Evolutionary conservation across 176 grass and related monocot genomes (phyloP).

Genomic region (Pharus latifolius): DNA sequence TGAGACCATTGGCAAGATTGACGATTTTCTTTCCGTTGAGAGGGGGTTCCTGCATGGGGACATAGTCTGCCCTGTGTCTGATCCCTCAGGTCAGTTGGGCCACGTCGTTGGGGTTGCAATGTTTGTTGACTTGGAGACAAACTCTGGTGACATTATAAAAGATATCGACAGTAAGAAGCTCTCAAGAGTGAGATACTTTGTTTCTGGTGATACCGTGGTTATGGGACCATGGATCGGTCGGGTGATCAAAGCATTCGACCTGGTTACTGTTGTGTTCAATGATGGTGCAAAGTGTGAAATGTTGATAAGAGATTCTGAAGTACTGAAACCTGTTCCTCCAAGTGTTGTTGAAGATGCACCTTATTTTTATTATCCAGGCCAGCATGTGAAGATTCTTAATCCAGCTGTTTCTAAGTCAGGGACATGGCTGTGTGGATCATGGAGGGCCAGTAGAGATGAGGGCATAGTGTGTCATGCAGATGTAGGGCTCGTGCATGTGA

Average conservation of each 20-base stretch:
- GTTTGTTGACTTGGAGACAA: slow-evolving; percentile 77
- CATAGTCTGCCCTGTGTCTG: slow-evolving; percentile 51
- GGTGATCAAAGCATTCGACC: slow-evolving; percentile 68
- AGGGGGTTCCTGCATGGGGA: slow-evolving; percentile 77
- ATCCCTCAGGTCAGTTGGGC: slow-evolving; percentile 79
- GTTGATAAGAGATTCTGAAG: slow-evolving; percentile 60
- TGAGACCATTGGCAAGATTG: slow-evolving; percentile 79
- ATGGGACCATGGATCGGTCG: slow-evolving; percentile 89
- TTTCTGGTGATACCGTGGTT: slow-evolving; percentile 62
- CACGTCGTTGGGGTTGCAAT: slow-evolving; percentile 56
- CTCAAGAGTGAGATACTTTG: slow-evolving; percentile 71
- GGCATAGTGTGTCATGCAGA: slow-evolving; percentile 62
- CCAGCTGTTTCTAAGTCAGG: slow-evolving; percentile 36
- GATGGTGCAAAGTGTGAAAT: slow-evolving; percentile 75
- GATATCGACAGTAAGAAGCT: slow-evolving; percentile 80
- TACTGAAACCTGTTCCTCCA: slow-evolving; percentile 53
- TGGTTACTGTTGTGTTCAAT: slow-evolving; percentile 60
- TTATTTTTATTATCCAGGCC: slow-evolving; percentile 78
- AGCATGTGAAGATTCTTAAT: slow-evolving; percentile 57
- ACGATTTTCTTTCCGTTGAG: slow-evolving; percentile 84
- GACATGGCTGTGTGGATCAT: slow-evolving; percentile 77
- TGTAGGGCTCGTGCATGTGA: slow-evolving; percentile 63
- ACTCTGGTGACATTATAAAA: slow-evolving; percentile 55
- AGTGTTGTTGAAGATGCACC: slow-evolving; percentile 57
- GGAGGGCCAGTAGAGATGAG: slow-evolving; percentile 45